A percentile compares a stretch with the other conserved stretches of the same genome.
Conservation (phyloP, 106 monocot genomes). For the Cymbidium sinense region DNA sequence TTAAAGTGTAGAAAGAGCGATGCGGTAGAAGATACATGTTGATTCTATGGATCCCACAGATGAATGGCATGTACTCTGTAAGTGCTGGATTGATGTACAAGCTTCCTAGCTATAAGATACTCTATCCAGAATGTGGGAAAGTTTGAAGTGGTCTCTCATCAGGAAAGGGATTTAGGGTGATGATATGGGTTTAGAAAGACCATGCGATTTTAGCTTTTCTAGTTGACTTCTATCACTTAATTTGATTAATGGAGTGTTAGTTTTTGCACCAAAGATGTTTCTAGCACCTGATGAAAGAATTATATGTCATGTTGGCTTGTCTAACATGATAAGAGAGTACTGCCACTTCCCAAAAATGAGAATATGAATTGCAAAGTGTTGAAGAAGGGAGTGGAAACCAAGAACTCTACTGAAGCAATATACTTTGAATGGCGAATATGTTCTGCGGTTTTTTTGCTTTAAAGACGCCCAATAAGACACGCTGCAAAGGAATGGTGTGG, state of each 20-base stretch:
- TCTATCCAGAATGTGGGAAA: slow-evolving; percentile 79
- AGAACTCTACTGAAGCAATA: too few relatives aligned
- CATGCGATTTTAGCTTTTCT: slow-evolving; percentile 96
- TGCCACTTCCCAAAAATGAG: too few relatives aligned
- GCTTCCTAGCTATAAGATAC: slow-evolving; percentile 43
- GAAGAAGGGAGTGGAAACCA: too few relatives aligned
- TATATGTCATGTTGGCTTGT: slow-evolving; percentile 81
- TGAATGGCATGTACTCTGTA: slow-evolving; percentile 28
- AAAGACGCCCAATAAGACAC: too few relatives aligned
- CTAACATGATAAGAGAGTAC: slow-evolving; percentile 71
- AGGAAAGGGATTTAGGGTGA: slow-evolving; percentile 94
- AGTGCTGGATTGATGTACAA: slow-evolving; percentile 27
- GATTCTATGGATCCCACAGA: slow-evolving; percentile 13
- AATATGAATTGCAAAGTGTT: too few relatives aligned
- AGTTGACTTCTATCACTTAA: slow-evolving; percentile 71
- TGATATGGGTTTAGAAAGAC: slow-evolving; percentile 99
- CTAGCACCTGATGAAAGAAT: slow-evolving; percentile 82
- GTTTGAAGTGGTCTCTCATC: slow-evolving; percentile 85
- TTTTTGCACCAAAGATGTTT: slow-evolving; percentile 95
- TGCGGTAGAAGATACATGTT: not conserved
- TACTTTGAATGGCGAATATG: too few relatives aligned
- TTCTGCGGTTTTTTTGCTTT: too few relatives aligned
- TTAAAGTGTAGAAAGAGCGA: not conserved
- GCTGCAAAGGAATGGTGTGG: too few relatives aligned
- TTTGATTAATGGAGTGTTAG: slow-evolving; percentile 69